These are phyloP conservation scores for Rhytidiadelphus loreus DNA, from an alignment of 225 moss, liverwort and hornwort species.

Conservation along the genomic window DNA sequence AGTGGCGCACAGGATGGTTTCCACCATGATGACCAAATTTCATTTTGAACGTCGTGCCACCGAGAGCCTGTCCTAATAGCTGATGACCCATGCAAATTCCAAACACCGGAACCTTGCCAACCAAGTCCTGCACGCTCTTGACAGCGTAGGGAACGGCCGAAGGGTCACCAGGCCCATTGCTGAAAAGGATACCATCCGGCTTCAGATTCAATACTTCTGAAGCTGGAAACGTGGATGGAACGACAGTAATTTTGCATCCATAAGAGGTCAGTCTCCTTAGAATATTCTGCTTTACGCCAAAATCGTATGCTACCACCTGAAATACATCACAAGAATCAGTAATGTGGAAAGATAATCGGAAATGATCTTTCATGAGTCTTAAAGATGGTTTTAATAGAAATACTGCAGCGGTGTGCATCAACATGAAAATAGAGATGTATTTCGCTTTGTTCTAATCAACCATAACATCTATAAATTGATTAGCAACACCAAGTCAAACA, in stretches of 20 bases:
- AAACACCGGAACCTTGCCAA: constrained; percentile 85
- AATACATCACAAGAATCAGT: not conserved
- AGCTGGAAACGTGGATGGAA: constrained; percentile 75
- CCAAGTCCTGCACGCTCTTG: constrained; percentile 58
- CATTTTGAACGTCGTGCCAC: constrained; percentile 94
- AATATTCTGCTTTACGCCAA: constrained; percentile 85
- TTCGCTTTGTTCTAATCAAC: not conserved
- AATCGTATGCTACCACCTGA: constrained; percentile 91
- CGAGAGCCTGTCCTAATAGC: constrained; percentile 87
- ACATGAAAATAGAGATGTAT: not conserved
- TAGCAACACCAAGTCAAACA: not conserved
- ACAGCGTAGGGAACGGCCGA: constrained; percentile 96
- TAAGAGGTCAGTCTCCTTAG: constrained; percentile 77
- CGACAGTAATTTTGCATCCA: constrained; percentile 85
- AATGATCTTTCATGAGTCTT: not conserved
- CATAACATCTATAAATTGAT: not conserved
- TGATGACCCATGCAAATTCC: constrained; percentile 99
- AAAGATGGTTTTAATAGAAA: not conserved
- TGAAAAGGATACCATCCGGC: constrained; percentile 90
- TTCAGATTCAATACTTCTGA: constrained; percentile 71
- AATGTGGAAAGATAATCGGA: not conserved
- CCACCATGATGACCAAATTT: constrained; percentile 99
- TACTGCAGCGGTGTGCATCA: not conserved
- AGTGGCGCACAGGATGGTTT: constrained; percentile 92
- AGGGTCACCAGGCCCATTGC: constrained; percentile 97